These are phyloP conservation scores for Paramecium pentaurelia DNA, from an alignment of 73 alveolate species.

Conservation along the genomic window DNA sequence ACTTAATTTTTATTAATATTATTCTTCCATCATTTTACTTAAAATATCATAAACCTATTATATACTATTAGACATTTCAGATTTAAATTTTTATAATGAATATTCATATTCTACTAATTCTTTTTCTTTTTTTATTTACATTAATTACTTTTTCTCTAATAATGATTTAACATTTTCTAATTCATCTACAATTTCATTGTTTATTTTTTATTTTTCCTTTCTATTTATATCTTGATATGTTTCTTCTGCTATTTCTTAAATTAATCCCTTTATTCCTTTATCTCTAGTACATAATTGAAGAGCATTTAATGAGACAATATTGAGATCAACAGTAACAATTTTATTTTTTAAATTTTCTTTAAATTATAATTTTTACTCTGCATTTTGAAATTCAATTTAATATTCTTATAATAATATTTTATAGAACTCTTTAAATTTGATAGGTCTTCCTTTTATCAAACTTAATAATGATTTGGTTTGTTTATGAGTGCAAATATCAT, in stretches of 20 bases:
- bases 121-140: neutral
- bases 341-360: neutral
- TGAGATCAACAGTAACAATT: neutral
- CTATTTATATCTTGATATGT: neutral
- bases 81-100: neutral
- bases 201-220: neutral
- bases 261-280: neutral
- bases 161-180: neutral
- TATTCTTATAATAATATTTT: neutral
- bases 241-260: neutral
- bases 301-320: neutral
- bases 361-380: neutral
- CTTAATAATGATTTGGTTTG: neutral
- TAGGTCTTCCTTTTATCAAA: neutral
- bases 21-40: conserved; percentile 10
- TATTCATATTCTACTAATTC: neutral
- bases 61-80: neutral
- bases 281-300: conserved; percentile 23
- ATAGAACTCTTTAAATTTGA: neutral
- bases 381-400: conserved; percentile 8
- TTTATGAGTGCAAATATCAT: neutral
- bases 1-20: neutral
- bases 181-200: neutral
- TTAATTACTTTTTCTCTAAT: neutral
- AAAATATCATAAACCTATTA: neutral